A percentile compares a stretch with the other conserved stretches of the same genome.
These are phyloP conservation scores for Sophora flavescens DNA, from an alignment of 306 rosid species.

Conservation along the genomic window DNA sequence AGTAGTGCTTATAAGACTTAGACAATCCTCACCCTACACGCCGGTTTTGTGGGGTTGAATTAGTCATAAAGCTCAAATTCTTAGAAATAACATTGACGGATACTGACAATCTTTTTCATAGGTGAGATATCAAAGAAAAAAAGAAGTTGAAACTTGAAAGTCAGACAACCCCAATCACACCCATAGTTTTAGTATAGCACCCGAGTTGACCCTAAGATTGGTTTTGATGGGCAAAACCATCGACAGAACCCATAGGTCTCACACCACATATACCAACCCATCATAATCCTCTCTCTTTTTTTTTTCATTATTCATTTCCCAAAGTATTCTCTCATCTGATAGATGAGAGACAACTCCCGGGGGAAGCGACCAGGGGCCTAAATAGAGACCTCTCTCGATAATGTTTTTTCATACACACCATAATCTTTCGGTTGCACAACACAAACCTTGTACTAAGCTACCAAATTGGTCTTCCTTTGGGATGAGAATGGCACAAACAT, in stretches of 20 bases:
- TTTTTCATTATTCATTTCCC: too few species aligned
- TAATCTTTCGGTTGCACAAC: background rate
- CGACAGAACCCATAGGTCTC: background rate
- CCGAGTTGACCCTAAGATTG: conserved; percentile 16
- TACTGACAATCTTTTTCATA: background rate
- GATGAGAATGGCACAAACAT: background rate
- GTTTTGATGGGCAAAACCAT: background rate
- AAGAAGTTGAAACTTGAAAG: conserved; percentile 11
- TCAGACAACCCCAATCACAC: background rate
- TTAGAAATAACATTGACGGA: background rate
- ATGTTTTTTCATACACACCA: too few species aligned
- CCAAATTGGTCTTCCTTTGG: background rate
- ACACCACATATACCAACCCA: conserved; percentile 9
- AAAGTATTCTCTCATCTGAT: too few species aligned
- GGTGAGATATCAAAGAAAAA: background rate
- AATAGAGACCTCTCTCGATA: too few species aligned
- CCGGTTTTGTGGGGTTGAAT: too few species aligned
- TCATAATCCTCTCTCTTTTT: background rate
- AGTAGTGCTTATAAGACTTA: too few species aligned
- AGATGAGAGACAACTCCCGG: too few species aligned
- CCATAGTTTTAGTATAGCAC: conserved; percentile 21
- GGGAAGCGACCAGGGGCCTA: too few species aligned
- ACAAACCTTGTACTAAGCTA: background rate
- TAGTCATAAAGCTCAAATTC: too few species aligned
- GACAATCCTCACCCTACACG: too few species aligned